Conservation (phyloP, 257 asterid species). For the Lithospermum erythrorhizon region DNA sequence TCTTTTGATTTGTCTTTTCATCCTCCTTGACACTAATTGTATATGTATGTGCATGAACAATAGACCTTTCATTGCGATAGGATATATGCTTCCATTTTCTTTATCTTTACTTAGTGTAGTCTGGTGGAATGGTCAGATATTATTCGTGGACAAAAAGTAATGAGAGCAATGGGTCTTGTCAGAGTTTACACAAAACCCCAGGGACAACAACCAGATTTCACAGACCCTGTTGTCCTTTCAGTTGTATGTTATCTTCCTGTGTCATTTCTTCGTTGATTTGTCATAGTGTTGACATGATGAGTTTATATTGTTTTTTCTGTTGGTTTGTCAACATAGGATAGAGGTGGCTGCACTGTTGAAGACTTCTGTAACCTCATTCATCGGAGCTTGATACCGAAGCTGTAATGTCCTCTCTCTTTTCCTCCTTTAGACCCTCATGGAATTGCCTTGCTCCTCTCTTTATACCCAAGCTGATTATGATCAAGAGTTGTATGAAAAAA, state of each 20-base stretch:
- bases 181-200: constrained; percentile 95
- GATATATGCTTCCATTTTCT: neutral
- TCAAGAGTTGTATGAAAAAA: too few species aligned
- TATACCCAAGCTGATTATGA: too few species aligned
- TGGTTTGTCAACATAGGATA: constrained; percentile 47
- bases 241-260: constrained; percentile 36
- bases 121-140: constrained; percentile 34
- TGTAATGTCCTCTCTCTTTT: too few species aligned
- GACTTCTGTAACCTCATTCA: constrained; percentile 96
- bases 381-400: constrained; percentile 74
- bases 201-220: constrained; percentile 98
- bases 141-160: too few species aligned
- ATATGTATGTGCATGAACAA: neutral
- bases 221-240: constrained; percentile 94
- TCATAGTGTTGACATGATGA: neutral
- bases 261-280: neutral
- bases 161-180: constrained; percentile 85
- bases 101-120: neutral
- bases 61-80: neutral
- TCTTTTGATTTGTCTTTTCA: neutral
- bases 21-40: neutral
- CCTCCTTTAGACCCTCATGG: too few species aligned
- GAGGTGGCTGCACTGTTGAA: constrained; percentile 96
- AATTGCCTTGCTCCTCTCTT: too few species aligned
- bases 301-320: neutral